Evolutionary conservation across 805 yeast species (phyloP).

Genomic region (Lipomyces spencermartinsiae): DNA sequence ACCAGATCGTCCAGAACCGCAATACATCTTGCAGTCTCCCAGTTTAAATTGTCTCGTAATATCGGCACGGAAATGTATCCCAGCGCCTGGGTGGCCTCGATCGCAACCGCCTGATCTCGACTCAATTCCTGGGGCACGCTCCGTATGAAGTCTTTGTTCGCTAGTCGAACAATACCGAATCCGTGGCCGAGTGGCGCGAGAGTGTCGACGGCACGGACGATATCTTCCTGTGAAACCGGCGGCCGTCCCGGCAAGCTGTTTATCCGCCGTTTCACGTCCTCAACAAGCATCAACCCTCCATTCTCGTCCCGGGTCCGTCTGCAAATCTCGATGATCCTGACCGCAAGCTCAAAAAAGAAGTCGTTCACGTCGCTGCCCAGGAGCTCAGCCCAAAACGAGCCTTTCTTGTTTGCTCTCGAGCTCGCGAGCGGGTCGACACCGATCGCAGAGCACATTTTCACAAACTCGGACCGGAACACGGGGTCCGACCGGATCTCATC

Average conservation of each 20-base stretch:
- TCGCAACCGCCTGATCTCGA: slow-evolving; percentile 70
- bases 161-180: slow-evolving; percentile 65
- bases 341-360: slow-evolving; percentile 70
- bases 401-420: slow-evolving; percentile 41
- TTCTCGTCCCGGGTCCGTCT: slow-evolving; percentile 70
- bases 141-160: slow-evolving; percentile 61
- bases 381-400: slow-evolving; percentile 48
- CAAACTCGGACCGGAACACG: slow-evolving; percentile 71
- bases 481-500: slow-evolving; percentile 68
- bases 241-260: slow-evolving; percentile 14
- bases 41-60: slow-evolving; percentile 73
- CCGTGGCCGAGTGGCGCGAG: slow-evolving; percentile 72
- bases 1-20: slow-evolving; percentile 72
- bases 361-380: slow-evolving; percentile 53
- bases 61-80: slow-evolving; percentile 74
- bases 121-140: slow-evolving; percentile 68
- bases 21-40: slow-evolving; percentile 70
- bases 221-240: slow-evolving; percentile 55
- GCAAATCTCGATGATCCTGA: slow-evolving; percentile 77
- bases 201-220: slow-evolving; percentile 60
- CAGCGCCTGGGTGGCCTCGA: slow-evolving; percentile 75
- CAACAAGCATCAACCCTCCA: slow-evolving; percentile 79
- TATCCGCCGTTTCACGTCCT: slow-evolving; percentile 53
- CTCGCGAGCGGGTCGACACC: slow-evolving; percentile 80
- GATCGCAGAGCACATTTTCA: slow-evolving; percentile 74